Base-by-base conservation (phyloP, 1,284 basidiomycete genomes). In the Irpex sp. region DNA sequence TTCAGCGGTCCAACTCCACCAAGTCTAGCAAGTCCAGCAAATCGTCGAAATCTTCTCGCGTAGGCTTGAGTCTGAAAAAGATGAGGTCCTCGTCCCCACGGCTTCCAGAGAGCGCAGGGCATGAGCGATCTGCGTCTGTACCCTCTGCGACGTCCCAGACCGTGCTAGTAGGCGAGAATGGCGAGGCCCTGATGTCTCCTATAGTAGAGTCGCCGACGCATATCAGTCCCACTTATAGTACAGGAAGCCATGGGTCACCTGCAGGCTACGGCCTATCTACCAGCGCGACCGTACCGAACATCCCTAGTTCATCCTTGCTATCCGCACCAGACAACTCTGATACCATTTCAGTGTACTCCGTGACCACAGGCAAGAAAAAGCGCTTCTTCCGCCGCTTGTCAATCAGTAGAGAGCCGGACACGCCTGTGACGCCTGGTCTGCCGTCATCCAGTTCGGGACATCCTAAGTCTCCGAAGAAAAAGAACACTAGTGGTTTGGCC, bases 401-500 rank as follows among this genome's bases (percentile, higher is more conserved):
- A 1, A 58, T 64, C 21, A 55, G 21, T 9, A 65, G 68, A 50
- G 56, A 63, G 58, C 43, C 59, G 19, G 46, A 63, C 43, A 19
- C 62, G 31, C 66, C 66, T 1, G 63, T 51, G 67, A 15, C 75
- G 75, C 49, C 71, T 76, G 26, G 76, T 75, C 60, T 66, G 35
- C 62, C 64, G 7, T 67, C 67, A 21, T 63, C 65, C 26, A 56
- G 39, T 36, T 56, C 56, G 43, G 21, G 13, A 7, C 66, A 68
- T 55, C 66, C 19, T 33, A 69, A 66, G 31, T 72, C 69, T 13
- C 66, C 71, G 5, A 71, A 70, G 63, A 68, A 74, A 56, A 76
- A 76, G 63, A 67, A 66, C 57, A 70, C 70, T 17, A 26, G 26
- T 26, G 68, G 85, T 21, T 79, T 90, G 11, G 88, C 88, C 0